Percentiles rank a stretch among this genome's conserved stretches.
Evolutionary conservation across 176 grass and related monocot genomes (phyloP).

Genomic region (Zoysia japonica): DNA sequence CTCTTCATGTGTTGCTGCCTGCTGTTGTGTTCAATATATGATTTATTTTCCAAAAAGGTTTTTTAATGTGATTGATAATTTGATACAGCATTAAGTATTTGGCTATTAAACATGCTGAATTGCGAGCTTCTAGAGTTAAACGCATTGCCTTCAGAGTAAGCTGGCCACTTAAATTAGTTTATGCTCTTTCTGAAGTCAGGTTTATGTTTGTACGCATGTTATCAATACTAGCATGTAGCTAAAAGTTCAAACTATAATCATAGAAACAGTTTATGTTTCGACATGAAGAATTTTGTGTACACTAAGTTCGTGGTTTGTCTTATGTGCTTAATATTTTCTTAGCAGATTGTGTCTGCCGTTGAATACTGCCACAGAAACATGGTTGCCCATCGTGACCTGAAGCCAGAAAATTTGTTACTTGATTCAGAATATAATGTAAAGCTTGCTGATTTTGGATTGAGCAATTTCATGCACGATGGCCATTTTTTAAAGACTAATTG

Average conservation of each 20-base stretch:
- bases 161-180: not conserved
- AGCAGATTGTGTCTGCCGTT: slow-evolving; percentile 92
- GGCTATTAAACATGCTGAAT: slow-evolving; percentile 1
- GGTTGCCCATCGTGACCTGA: slow-evolving; percentile 96
- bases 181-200: not conserved
- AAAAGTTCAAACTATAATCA: not conserved
- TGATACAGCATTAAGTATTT: too few relatives aligned
- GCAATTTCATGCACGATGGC: slow-evolving; percentile 95
- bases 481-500: slow-evolving; percentile 99
- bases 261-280: not conserved
- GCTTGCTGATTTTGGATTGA: slow-evolving; percentile 96
- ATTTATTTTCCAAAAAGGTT: not conserved
- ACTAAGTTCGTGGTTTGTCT: slow-evolving; percentile 13
- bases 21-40: not conserved
- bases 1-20: not conserved
- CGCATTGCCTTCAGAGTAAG: not conserved
- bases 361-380: slow-evolving; percentile 99
- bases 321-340: slow-evolving; percentile 8
- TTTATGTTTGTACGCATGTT: not conserved
- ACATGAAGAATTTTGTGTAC: not conserved
- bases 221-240: not conserved
- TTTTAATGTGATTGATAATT: not conserved
- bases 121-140: not conserved
- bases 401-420: slow-evolving; percentile 89
- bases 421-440: slow-evolving; percentile 97